Evolutionary conservation across 306 rosid species (phyloP).

Genomic region (Amphicarpaea edgeworthii): DNA sequence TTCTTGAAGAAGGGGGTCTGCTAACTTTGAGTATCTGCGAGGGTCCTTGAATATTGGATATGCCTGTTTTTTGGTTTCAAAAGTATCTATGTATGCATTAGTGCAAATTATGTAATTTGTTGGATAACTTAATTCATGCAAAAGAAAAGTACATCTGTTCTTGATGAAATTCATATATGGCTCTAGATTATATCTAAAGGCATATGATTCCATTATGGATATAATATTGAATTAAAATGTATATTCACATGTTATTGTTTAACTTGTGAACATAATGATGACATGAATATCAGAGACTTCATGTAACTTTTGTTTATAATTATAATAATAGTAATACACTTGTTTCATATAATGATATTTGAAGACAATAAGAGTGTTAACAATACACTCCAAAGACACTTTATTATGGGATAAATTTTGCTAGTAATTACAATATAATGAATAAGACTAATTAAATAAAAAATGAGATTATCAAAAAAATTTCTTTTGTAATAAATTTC

Average conservation of each 20-base stretch:
- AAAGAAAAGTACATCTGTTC: not conserved
- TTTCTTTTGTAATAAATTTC: not conserved
- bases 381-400: no score
- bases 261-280: not conserved
- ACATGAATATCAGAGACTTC: not conserved
- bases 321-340: not conserved
- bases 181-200: not conserved
- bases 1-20: constrained; percentile 68
- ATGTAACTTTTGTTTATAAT: not conserved
- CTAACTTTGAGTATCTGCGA: constrained; percentile 56
- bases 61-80: constrained; percentile 57
- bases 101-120: not conserved
- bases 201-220: not conserved
- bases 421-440: no score
- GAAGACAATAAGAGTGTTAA: not conserved
- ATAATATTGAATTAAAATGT: not conserved
- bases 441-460: no score
- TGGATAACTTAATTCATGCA: not conserved
- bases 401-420: no score
- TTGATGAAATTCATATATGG: no score
- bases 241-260: not conserved
- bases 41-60: constrained; percentile 74
- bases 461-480: no score
- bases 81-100: no score
- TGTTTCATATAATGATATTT: not conserved